These are phyloP conservation scores for Euphorbia tirucalli DNA, from an alignment of 345 rosid genomes.

Conservation along the genomic window DNA sequence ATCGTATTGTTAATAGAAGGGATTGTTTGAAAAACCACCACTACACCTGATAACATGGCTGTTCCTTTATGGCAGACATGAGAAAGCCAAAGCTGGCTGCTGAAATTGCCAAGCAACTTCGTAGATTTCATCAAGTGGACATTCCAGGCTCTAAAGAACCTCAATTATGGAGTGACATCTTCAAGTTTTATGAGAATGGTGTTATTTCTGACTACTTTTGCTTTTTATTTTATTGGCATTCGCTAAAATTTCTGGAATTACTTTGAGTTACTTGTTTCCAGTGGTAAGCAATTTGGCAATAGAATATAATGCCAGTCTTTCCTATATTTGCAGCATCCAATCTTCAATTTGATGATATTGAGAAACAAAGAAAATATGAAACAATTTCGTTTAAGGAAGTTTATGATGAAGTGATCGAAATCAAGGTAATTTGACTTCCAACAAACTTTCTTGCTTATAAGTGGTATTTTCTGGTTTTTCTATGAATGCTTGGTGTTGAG, in stretches of 20 bases:
- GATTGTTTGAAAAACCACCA: background rate
- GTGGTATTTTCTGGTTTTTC: constrained; percentile 2
- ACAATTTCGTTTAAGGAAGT: constrained; percentile 71
- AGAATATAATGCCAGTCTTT: background rate
- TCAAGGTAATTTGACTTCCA: constrained; percentile 51
- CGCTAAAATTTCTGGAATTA: background rate
- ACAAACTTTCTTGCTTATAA: constrained; percentile 6
- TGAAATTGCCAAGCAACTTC: constrained; percentile 83
- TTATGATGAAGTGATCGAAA: constrained; percentile 60
- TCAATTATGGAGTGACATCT: constrained; percentile 84
- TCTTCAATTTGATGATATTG: constrained; percentile 67
- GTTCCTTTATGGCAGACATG: constrained; percentile 52
- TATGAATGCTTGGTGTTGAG: background rate
- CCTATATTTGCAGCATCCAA: constrained; percentile 58
- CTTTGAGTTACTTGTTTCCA: constrained; percentile 1
- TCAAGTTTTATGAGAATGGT: constrained; percentile 88
- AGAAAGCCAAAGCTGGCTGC: constrained; percentile 73
- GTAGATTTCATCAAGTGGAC: constrained; percentile 71
- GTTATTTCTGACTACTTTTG: constrained; percentile 8
- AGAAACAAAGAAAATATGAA: constrained; percentile 60
- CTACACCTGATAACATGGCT: constrained; percentile 2
- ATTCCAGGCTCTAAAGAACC: constrained; percentile 92
- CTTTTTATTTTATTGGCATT: background rate
- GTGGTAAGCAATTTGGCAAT: background rate
- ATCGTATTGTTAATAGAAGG: background rate